phyloP scores from a whole-genome alignment of 345 rosid genomes.

The Heritiera littoralis region DNA sequence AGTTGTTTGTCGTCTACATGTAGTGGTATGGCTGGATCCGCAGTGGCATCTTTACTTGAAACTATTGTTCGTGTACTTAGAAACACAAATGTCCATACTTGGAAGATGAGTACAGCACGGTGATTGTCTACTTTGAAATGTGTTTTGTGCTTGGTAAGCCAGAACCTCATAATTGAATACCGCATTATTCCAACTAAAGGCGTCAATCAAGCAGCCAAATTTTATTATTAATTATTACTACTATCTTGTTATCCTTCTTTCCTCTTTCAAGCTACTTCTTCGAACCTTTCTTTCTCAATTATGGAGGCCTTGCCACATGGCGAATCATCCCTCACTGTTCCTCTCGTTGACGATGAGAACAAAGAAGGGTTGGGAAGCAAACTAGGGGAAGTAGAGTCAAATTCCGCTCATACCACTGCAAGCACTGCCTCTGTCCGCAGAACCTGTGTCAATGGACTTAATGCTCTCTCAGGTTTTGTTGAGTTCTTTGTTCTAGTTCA shows the following conservation, averaged over 20 bases:
- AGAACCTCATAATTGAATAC: neutral
- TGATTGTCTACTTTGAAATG: neutral
- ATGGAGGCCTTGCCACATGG: constrained; percentile 22
- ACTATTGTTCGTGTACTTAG: neutral
- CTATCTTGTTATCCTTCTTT: too few relatives aligned
- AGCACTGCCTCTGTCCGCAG: constrained; percentile 43
- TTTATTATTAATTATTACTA: neutral
- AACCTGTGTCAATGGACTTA: constrained; percentile 65
- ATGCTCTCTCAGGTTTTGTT: constrained; percentile 67
- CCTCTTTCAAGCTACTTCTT: neutral
- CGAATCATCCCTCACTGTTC: constrained; percentile 23
- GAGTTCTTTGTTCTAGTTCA: neutral
- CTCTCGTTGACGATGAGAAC: constrained; percentile 27
- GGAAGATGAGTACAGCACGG: neutral
- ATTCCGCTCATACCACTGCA: constrained; percentile 11
- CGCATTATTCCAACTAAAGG: neutral
- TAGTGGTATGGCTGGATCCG: neutral
- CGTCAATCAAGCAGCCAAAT: neutral
- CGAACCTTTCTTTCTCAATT: neutral
- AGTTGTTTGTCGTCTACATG: neutral
- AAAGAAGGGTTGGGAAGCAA: constrained; percentile 18
- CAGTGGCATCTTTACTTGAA: neutral
- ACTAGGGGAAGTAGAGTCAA: constrained; percentile 39
- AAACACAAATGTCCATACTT: neutral
- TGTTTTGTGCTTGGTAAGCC: neutral